Base-by-base conservation (phyloP, 768 basidiomycete genomes). In the Cystofilobasidium bisporidii region DNA sequence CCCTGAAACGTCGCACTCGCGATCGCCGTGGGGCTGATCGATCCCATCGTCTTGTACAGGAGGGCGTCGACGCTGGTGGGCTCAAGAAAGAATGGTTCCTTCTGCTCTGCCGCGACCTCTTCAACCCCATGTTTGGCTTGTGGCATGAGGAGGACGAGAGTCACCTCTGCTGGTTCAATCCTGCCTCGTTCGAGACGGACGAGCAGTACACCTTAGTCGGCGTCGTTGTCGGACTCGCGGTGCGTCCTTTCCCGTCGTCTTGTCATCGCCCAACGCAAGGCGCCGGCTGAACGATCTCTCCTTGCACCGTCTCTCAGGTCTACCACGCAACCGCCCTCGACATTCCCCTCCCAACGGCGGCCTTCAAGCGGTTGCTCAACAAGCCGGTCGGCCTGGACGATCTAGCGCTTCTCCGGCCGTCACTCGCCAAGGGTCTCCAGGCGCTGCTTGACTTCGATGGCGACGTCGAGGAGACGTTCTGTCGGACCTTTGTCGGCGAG, bases 81-180 rank as follows among this genome's bases (percentile, higher is more conserved):
- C 40, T 69, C n/a, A 69, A 69, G 68, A 69, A 69, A 22, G 68
- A 69, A 32, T 69, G 68, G 68, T 64, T 69, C 63, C 36, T 69
- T 6, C 38, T 69, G 40, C 36, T 69, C 8, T 43, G 63, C 8
- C 56, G 68, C 58, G 68, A 69, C 20, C 40, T 69, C 36, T 40
- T 69, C 3, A 63, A 59, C 48, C 57, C 58, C 15, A 12, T 28
- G 17, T 69, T 60, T 24, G 68, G 68, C 9, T 64, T 69, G 68
- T 69, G 57, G 57, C 12, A 60, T 0, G 20, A n/a, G 47, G 68
- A 69, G 11, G 68, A 69, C 18, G 68, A 64, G 10, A 58, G 53
- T 9, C 3, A 47, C 9, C 32, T 69, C 3, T 64, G 63, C 32
- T 69, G 61, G 57, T 69, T 69, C 63, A 64, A 69, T 32, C 67